Percentiles rank a stretch among this genome's conserved stretches.
phyloP scores from a whole-genome alignment of 2,329 filamentous ascomycete species.

The Eurotiales sp. region DNA sequence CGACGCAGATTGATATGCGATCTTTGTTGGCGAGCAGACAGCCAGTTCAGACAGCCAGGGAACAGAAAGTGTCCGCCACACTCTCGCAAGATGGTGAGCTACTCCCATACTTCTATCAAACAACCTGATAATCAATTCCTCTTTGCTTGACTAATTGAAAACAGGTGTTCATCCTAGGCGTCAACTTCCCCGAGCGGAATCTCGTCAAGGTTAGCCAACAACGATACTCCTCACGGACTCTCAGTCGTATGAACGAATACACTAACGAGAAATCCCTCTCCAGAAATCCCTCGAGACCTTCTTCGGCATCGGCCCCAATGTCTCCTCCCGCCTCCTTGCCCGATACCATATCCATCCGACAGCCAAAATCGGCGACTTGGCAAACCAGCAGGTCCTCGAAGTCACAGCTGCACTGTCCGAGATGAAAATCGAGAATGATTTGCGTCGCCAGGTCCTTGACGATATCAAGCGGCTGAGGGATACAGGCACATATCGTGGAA shows the following conservation, averaged over 20 bases:
- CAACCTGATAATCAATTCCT: background rate
- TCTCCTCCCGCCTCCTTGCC: constrained; percentile 73
- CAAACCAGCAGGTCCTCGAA: constrained; percentile 71
- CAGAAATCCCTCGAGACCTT: constrained; percentile 68
- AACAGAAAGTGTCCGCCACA: background rate
- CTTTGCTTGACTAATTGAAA: background rate
- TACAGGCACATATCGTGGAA: constrained; percentile 84
- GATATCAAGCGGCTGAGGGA: constrained; percentile 85
- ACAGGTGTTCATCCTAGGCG: constrained; percentile 78
- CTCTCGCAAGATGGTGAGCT: constrained; percentile 11
- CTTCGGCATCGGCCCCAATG: constrained; percentile 74
- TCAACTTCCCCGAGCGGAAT: constrained; percentile 78
- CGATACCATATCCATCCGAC: constrained; percentile 84
- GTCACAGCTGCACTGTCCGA: constrained; percentile 80
- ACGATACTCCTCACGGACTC: background rate
- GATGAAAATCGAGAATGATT: constrained; percentile 92
- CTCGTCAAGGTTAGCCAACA: constrained; percentile 68
- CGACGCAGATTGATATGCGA: background rate
- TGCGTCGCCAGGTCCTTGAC: constrained; percentile 70
- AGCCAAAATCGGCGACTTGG: constrained; percentile 71
- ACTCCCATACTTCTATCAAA: background rate
- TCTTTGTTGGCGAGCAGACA: no score
- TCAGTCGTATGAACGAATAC: background rate
- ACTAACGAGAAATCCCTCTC: no score
- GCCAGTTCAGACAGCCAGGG: no score